These are phyloP conservation scores for Cercospora sp. DNA, from an alignment of 2,329 filamentous ascomycete species.

Conservation along the genomic window DNA sequence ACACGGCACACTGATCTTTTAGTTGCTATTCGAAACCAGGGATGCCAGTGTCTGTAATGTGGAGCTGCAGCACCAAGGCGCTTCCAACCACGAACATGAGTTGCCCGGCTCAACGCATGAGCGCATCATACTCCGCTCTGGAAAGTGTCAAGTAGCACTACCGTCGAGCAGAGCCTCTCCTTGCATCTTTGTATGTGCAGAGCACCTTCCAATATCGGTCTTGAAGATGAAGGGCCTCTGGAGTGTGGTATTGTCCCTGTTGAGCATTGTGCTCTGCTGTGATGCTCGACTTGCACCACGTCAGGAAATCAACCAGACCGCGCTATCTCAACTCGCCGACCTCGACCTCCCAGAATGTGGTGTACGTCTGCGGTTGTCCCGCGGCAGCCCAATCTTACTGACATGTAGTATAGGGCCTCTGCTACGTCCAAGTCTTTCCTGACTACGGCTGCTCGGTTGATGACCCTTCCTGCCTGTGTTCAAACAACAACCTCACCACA, in stretches of 20 bases:
- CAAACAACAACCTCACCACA: slow-evolving; percentile 26
- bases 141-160: slow-evolving; percentile 7
- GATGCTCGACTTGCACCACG: neutral
- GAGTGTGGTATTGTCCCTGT: neutral
- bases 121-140: slow-evolving; percentile 8
- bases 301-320: neutral
- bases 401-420: slow-evolving; percentile 16
- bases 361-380: neutral
- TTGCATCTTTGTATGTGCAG: neutral
- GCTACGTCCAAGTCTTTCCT: slow-evolving; percentile 24
- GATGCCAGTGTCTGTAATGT: neutral
- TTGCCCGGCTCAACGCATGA: neutral
- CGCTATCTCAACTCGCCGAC: slow-evolving; percentile 11
- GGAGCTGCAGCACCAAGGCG: neutral
- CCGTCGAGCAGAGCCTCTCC: neutral
- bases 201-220: neutral
- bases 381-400: neutral
- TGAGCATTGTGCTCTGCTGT: neutral
- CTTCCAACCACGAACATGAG: slow-evolving; percentile 7
- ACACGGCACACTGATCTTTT: neutral
- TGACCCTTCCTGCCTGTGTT: slow-evolving; percentile 21
- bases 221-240: neutral
- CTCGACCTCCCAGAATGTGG: slow-evolving; percentile 18
- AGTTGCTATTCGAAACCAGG: slow-evolving; percentile 3
- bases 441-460: slow-evolving; percentile 20